phyloP scores from a whole-genome alignment of 805 yeast species.

The Schizosaccharomyces japonicus region DNA sequence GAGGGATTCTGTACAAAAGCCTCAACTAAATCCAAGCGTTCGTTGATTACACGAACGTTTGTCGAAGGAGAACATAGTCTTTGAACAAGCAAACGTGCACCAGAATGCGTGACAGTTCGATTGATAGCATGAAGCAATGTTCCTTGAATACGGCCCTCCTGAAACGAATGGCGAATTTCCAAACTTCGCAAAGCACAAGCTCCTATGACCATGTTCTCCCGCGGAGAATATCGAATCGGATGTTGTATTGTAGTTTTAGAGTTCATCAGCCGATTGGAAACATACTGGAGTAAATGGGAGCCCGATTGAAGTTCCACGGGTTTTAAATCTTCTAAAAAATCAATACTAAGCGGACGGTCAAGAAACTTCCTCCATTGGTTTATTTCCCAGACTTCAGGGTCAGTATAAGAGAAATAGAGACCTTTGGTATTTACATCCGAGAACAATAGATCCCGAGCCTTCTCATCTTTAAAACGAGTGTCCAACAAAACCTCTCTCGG shows the following conservation, averaged over 20 bases:
- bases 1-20: constrained; percentile 21
- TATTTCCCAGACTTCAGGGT: background rate
- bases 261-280: constrained; percentile 50
- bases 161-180: constrained; percentile 12
- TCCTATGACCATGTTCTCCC: constrained; percentile 49
- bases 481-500: constrained; percentile 56
- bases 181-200: constrained; percentile 46
- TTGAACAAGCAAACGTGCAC: constrained; percentile 50
- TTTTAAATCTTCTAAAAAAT: constrained; percentile 16
- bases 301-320: constrained; percentile 36
- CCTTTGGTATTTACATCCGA: constrained; percentile 6
- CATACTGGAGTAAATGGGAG: constrained; percentile 38
- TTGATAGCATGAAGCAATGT: constrained; percentile 37
- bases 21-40: constrained; percentile 31
- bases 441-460: constrained; percentile 5
- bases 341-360: constrained; percentile 5
- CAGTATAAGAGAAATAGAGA: background rate
- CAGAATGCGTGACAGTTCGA: constrained; percentile 58
- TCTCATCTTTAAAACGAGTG: constrained; percentile 1
- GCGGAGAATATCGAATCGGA: constrained; percentile 35
- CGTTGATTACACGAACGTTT: constrained; percentile 28
- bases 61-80: constrained; percentile 63
- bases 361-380: background rate
- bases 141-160: constrained; percentile 11
- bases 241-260: constrained; percentile 35